Evolutionary conservation across 805 yeast genomes (phyloP).

Genomic region (Blastobotrys chiropterorum): DNA sequence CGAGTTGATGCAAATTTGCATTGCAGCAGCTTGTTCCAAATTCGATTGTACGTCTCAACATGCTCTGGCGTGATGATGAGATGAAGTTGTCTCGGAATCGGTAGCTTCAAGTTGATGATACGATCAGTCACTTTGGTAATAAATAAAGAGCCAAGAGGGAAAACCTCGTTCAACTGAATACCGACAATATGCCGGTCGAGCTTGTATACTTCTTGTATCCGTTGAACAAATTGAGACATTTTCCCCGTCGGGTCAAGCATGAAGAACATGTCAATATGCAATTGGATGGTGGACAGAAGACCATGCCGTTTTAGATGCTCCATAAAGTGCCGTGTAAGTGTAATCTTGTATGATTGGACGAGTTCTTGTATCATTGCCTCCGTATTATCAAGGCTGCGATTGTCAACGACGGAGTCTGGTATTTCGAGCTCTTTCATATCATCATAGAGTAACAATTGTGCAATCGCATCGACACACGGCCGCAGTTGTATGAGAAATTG

Average conservation of each 20-base stretch:
- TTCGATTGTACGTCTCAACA: background rate
- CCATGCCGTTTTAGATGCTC: background rate
- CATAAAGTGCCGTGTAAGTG: background rate
- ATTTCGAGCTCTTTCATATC: background rate
- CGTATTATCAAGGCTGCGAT: background rate
- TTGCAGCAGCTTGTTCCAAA: background rate
- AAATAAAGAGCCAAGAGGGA: background rate
- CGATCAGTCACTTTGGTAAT: background rate
- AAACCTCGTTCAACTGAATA: background rate
- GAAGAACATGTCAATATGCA: background rate
- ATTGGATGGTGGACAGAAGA: background rate
- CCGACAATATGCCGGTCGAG: constrained; percentile 1
- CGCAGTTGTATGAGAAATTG: background rate
- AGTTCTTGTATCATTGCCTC: background rate
- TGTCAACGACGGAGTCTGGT: background rate
- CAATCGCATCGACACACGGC: background rate
- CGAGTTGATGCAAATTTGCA: background rate
- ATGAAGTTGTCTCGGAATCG: background rate
- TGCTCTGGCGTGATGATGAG: background rate
- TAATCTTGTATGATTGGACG: background rate
- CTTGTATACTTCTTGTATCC: background rate
- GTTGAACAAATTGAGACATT: constrained; percentile 2
- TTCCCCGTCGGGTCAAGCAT: constrained; percentile 2
- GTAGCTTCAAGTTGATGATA: background rate
- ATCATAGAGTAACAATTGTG: background rate